Evolutionary conservation across 2,329 filamentous ascomycete genomes (phyloP).

Genomic region (Sporothrix dimorphospora): DNA sequence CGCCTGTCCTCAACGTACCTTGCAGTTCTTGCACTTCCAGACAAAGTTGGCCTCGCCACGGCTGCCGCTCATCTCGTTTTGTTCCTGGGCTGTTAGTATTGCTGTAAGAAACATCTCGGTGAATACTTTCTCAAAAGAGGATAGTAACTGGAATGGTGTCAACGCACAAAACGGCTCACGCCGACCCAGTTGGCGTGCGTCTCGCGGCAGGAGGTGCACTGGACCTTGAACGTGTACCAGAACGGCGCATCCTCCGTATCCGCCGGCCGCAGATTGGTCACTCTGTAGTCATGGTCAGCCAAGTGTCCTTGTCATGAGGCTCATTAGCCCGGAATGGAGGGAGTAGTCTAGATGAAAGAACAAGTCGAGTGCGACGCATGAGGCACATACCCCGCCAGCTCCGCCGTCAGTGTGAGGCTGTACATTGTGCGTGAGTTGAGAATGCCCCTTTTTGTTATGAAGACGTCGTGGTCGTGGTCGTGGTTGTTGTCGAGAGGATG

Average conservation of each 20-base stretch:
- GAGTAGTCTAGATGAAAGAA: not conserved
- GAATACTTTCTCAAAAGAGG: not conserved
- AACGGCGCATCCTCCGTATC: conserved; percentile 84
- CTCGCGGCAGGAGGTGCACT: conserved; percentile 97
- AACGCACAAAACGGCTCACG: conserved; percentile 82
- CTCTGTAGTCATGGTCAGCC: conserved; percentile 56
- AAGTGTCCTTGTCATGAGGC: not conserved
- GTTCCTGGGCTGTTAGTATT: conserved; percentile 61
- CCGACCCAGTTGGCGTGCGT: conserved; percentile 83
- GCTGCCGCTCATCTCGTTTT: conserved; percentile 88
- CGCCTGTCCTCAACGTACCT: conserved; percentile 55
- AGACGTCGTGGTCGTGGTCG: not conserved
- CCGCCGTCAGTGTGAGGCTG: conserved; percentile 67
- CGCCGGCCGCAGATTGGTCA: conserved; percentile 83
- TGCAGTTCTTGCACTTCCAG: conserved; percentile 99
- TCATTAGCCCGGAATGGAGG: not conserved
- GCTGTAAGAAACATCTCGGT: not conserved
- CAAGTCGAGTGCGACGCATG: not conserved
- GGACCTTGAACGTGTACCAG: conserved; percentile 96
- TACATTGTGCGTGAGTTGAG: conserved; percentile 54
- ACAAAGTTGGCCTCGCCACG: conserved; percentile 97
- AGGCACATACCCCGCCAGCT: conserved; percentile 65
- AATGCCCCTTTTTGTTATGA: not conserved
- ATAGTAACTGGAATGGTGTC: not conserved
- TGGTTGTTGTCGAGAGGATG: not conserved